Conservation (phyloP, 177 flowering plant species). For the Tripterygium wilfordii region DNA sequence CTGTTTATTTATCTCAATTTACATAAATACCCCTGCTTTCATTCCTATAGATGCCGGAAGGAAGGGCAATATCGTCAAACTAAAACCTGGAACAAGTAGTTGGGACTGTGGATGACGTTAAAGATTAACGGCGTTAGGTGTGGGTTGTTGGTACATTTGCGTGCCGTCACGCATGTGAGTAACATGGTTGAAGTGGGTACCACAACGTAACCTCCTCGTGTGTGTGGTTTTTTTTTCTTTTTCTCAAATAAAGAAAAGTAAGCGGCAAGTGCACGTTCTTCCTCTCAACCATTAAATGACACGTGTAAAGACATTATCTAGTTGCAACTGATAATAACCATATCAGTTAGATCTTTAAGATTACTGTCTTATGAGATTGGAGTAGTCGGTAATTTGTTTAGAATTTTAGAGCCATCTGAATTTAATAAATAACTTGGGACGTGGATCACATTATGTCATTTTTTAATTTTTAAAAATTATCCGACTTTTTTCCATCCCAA, state of each 20-base stretch:
- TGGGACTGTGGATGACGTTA: not conserved
- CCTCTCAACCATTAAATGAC: not conserved
- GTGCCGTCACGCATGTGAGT: constrained; percentile 7
- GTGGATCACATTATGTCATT: no score
- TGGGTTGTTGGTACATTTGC: not conserved
- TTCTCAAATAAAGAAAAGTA: not conserved
- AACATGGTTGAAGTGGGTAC: constrained; percentile 10
- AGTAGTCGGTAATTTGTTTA: no score
- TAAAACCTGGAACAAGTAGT: no score
- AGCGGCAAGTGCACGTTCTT: constrained; percentile 16
- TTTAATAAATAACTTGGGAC: no score
- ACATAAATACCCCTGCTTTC: constrained; percentile 4
- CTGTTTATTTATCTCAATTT: not conserved
- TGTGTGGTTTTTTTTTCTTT: not conserved
- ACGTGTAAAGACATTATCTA: constrained; percentile 12
- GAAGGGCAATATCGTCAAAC: no score
- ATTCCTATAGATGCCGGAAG: no score
- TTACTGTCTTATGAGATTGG: no score
- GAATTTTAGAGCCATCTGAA: no score
- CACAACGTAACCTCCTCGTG: constrained; percentile 1
- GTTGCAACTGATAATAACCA: no score
- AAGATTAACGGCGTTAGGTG: constrained; percentile 3
- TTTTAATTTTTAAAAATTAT: no score
- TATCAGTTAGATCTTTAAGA: no score
- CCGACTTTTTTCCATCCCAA: no score